These are phyloP conservation scores for Carex littledalei DNA, from an alignment of 176 grass and related monocot species.

Conservation along the genomic window DNA sequence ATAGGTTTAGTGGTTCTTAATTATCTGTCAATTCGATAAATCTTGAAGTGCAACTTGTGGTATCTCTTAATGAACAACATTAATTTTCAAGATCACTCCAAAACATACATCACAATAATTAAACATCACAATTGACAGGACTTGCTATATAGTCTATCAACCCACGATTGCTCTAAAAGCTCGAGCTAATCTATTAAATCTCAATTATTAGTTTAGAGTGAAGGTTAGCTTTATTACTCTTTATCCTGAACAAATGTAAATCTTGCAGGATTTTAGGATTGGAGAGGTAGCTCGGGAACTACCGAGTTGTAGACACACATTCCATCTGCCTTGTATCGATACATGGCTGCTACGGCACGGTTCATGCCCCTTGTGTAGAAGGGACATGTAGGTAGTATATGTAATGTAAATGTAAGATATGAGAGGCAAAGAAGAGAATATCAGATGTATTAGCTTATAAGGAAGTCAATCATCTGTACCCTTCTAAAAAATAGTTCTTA, in stretches of 20 bases:
- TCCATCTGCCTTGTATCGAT: slow-evolving; percentile 75
- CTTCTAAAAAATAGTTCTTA: neutral
- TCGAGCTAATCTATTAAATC: neutral
- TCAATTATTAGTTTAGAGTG: neutral
- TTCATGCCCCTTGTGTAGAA: slow-evolving; percentile 78
- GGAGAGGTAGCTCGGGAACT: slow-evolving; percentile 54
- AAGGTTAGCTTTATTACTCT: neutral
- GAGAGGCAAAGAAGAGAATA: neutral
- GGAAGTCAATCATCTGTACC: neutral
- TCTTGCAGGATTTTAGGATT: slow-evolving; percentile 46
- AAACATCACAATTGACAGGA: neutral
- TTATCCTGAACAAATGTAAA: neutral
- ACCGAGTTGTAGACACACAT: slow-evolving; percentile 51
- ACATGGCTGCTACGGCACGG: slow-evolving; percentile 68
- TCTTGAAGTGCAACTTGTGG: neutral
- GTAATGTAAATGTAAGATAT: slow-evolving; percentile 4
- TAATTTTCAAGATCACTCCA: neutral
- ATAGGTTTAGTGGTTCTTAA: neutral
- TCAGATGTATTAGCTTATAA: neutral
- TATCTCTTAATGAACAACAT: neutral
- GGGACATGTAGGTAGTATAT: slow-evolving; percentile 24
- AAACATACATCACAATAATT: neutral
- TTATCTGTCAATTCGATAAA: neutral
- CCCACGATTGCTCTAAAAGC: neutral
- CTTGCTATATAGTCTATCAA: neutral